phyloP scores from a whole-genome alignment of 2,329 filamentous ascomycete genomes.

The Aspergillus thermomutatus region DNA sequence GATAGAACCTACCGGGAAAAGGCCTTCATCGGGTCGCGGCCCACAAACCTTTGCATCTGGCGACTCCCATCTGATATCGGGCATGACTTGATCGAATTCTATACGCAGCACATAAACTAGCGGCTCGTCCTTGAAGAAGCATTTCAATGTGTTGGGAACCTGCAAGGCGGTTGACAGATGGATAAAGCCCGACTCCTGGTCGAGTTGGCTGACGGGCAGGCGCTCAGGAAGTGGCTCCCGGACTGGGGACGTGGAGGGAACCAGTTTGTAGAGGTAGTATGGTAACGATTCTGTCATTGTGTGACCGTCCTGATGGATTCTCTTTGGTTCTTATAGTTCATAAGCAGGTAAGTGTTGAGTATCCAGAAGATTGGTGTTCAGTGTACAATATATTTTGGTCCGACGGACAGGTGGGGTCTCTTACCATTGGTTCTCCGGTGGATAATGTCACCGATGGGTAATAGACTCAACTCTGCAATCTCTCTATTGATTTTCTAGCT shows the following conservation, averaged over 20 bases:
- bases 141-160: slow-evolving; percentile 36
- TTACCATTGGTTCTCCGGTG: background rate
- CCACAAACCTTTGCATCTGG: slow-evolving; percentile 36
- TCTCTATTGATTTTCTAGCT: background rate
- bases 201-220: slow-evolving; percentile 36
- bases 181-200: slow-evolving; percentile 35
- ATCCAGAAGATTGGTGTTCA: background rate
- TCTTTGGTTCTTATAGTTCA: background rate
- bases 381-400: background rate
- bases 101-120: slow-evolving; percentile 38
- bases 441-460: background rate
- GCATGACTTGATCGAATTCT: slow-evolving; percentile 25
- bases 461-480: background rate
- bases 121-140: slow-evolving; percentile 37
- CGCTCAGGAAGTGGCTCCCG: slow-evolving; percentile 34
- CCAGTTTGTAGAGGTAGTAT: slow-evolving; percentile 37
- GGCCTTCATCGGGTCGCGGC: slow-evolving; percentile 34
- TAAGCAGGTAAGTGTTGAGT: background rate
- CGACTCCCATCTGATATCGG: slow-evolving; percentile 35
- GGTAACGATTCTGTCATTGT: slow-evolving; percentile 25
- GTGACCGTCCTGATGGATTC: background rate
- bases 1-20: slow-evolving; percentile 35
- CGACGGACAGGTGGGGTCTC: background rate
- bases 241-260: slow-evolving; percentile 33
- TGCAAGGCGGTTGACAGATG: slow-evolving; percentile 39